These are phyloP conservation scores for Ophiorrhiza pumila DNA, from an alignment of 257 asterid genomes.

Conservation along the genomic window DNA sequence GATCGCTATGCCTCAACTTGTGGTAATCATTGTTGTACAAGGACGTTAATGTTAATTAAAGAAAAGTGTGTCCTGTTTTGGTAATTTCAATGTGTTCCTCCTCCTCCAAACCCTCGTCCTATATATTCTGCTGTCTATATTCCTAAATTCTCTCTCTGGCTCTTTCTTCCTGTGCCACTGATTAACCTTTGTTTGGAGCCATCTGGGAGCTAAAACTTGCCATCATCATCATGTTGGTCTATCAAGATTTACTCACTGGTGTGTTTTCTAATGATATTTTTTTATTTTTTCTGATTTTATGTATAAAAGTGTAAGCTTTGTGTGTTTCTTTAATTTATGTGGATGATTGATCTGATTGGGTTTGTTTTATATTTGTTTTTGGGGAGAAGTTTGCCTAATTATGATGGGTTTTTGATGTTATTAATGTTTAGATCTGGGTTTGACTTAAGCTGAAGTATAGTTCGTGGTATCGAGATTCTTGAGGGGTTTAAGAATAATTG, in stretches of 20 bases:
- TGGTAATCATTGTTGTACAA: background rate
- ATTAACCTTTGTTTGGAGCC: background rate
- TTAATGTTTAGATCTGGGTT: conserved; percentile 8
- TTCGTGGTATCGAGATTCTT: background rate
- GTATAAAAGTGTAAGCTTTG: background rate
- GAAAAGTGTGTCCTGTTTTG: conserved; percentile 13
- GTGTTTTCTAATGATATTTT: background rate
- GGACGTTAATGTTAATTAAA: conserved; percentile 16
- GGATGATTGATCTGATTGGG: background rate
- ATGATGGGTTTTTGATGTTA: background rate
- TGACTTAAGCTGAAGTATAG: background rate
- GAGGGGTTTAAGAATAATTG: background rate
- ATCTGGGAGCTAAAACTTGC: conserved; percentile 19
- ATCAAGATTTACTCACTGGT: conserved; percentile 63
- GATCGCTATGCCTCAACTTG: background rate
- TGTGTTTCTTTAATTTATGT: background rate
- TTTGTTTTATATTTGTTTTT: background rate
- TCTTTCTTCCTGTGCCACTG: background rate
- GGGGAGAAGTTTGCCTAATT: background rate
- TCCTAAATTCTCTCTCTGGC: conserved; percentile 18
- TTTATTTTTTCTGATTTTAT: background rate
- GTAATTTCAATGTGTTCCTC: conserved; percentile 2
- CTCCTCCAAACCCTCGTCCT: conserved; percentile 37
- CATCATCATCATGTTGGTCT: conserved; percentile 51
- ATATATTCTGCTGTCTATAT: conserved; percentile 17